phyloP scores from a whole-genome alignment of 108 stramenopile species.

The Cyclotella distinguenda region DNA sequence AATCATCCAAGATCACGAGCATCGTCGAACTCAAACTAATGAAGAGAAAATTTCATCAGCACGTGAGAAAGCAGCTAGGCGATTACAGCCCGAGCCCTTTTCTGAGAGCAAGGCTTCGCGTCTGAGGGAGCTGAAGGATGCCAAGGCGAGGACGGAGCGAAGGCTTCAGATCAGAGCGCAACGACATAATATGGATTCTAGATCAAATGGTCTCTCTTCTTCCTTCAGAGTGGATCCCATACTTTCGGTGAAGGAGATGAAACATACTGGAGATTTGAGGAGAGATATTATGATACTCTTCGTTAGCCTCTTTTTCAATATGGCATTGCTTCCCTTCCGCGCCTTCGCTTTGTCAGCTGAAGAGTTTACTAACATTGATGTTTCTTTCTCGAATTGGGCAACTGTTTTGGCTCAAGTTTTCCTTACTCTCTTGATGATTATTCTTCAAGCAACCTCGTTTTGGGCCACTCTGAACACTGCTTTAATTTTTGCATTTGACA shows the following conservation, averaged over 20 bases:
- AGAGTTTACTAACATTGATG: background rate
- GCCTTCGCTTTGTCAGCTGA: background rate
- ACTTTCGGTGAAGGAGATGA: background rate
- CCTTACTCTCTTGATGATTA: slow-evolving; percentile 12
- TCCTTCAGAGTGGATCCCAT: background rate
- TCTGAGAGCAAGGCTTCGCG: slow-evolving; percentile 46
- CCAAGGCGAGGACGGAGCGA: slow-evolving; percentile 36
- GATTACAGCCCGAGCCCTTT: slow-evolving; percentile 57
- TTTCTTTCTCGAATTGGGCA: slow-evolving; percentile 4
- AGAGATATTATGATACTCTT: slow-evolving; percentile 3
- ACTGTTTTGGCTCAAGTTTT: background rate
- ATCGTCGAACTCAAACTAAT: background rate
- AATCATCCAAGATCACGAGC: background rate
- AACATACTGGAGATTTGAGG: background rate
- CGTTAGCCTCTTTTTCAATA: slow-evolving; percentile 6
- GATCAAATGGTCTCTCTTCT: background rate
- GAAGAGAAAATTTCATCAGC: slow-evolving; percentile 52
- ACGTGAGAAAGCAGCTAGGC: slow-evolving; percentile 49
- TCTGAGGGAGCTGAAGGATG: slow-evolving; percentile 54
- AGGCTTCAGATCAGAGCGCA: background rate
- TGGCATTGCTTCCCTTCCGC: background rate
- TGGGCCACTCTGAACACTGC: slow-evolving; percentile 18
- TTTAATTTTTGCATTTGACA: slow-evolving; percentile 34
- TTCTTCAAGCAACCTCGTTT: slow-evolving; percentile 20
- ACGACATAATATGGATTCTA: background rate